Evolutionary conservation across 2,329 filamentous ascomycete genomes (phyloP), one percentile per base, ranked within the genome.

Genomic region (Colletotrichum sp.): DNA sequence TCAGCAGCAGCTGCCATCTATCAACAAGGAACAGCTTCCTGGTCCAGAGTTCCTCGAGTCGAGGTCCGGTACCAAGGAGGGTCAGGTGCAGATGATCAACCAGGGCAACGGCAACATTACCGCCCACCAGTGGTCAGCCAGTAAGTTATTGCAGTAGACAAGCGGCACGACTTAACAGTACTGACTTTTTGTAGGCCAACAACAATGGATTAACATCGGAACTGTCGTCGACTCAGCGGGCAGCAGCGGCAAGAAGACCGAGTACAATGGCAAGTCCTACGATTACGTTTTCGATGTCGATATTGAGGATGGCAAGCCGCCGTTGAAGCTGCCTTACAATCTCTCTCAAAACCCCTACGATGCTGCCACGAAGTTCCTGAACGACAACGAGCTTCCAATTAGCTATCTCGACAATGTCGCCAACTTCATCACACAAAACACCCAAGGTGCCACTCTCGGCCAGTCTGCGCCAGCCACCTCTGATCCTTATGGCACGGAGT

Each of bases 231-330:
- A 98, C 80, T 92, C 95, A 5, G 95, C 94, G 7, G 95, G 94
- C 48, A 98, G 95, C 82, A 95, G 93, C 78, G 95, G 95, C 13
- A 92, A 92, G 75, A 96, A 96, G 85, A 92, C 92, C 9, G 90
- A 93, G 74, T 94, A 96, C 82, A 89, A 95, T 2, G 96, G 96
- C 36, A 92, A 98, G 82, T 95, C 96, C 77, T 99, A 98, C 83
- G 97, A 99, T 82, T 98, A 94, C 81, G 96, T 99, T 10, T 99
- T 99, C 79, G 96, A 98, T 81, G 96, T 98, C 30, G 96, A 98
- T 80, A 98, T 98, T 77, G 95, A 98, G 83, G 96, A 98, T 81
- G 96, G 96, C 68, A 96, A 98, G 81, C 96, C 96, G 15, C 92
- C 96, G 1, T 88, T 99, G 62, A 98, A 98, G 84, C 89, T 99